Evolutionary conservation across 495 filamentous ascomycete species (phyloP).

Genomic region (Cudoniella acicularis): DNA sequence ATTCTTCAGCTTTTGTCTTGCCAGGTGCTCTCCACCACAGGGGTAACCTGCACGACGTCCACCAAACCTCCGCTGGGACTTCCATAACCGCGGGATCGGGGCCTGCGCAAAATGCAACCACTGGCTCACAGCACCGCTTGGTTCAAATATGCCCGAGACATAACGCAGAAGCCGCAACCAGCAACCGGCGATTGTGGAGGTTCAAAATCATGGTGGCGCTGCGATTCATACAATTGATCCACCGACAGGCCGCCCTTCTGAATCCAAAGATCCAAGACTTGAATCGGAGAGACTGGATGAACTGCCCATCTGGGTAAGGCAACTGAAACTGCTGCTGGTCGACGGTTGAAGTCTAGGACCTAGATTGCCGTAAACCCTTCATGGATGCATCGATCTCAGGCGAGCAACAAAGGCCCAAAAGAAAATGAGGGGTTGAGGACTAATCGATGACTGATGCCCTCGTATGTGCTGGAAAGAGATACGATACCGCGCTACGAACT

Average conservation of each 20-base stretch:
- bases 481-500: background rate
- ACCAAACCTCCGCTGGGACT: background rate
- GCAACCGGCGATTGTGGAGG: background rate
- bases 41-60: background rate
- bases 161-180: background rate
- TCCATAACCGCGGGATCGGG: background rate
- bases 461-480: background rate
- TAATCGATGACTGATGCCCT: background rate
- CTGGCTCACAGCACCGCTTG: background rate
- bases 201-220: background rate
- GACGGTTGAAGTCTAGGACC: background rate
- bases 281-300: background rate
- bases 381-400: background rate
- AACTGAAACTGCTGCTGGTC: background rate
- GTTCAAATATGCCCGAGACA: background rate
- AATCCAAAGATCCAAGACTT: background rate
- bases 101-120: background rate
- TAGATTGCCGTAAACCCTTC: background rate
- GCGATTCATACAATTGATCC: background rate
- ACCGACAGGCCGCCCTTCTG: too few species aligned
- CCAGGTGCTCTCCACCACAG: background rate
- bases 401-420: too few species aligned
- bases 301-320: background rate
- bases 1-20: background rate
- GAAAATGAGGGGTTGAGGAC: background rate